Conservation (phyloP, 257 asterid genomes). For the Gynochthodes officinalis region DNA sequence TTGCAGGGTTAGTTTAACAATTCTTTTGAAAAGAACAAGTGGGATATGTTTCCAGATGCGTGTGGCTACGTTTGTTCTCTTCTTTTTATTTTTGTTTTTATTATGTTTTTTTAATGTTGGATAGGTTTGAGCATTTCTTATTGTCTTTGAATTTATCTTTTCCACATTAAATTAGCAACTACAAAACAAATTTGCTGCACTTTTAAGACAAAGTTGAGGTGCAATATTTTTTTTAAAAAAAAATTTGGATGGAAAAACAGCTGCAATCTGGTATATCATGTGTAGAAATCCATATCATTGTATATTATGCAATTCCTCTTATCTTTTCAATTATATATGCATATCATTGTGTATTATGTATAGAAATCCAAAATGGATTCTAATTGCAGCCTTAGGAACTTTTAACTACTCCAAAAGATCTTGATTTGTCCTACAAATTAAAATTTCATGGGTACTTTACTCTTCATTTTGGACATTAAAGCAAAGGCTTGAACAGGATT, state of each 20-base stretch:
- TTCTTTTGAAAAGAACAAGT: slow-evolving; percentile 40
- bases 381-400: neutral
- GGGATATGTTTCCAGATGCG: slow-evolving; percentile 29
- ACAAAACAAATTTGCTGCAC: slow-evolving; percentile 22
- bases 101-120: slow-evolving; percentile 15
- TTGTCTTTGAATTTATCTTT: slow-evolving; percentile 28
- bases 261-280: neutral
- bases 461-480: slow-evolving; percentile 2
- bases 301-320: too few species aligned
- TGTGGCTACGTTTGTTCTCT: slow-evolving; percentile 40
- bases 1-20: slow-evolving; percentile 6
- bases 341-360: too few species aligned
- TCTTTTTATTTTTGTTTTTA: slow-evolving; percentile 36
- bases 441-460: neutral
- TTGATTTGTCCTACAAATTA: neutral
- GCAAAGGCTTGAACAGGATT: slow-evolving; percentile 1
- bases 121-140: slow-evolving; percentile 21
- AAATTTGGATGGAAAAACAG: neutral
- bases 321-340: too few species aligned
- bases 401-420: neutral
- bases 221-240: neutral
- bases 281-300: too few species aligned
- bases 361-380: too few species aligned
- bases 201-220: slow-evolving; percentile 24
- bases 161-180: slow-evolving; percentile 17